phyloP scores from a whole-genome alignment of 768 basidiomycete species.

The Rhizopogon sp. region DNA sequence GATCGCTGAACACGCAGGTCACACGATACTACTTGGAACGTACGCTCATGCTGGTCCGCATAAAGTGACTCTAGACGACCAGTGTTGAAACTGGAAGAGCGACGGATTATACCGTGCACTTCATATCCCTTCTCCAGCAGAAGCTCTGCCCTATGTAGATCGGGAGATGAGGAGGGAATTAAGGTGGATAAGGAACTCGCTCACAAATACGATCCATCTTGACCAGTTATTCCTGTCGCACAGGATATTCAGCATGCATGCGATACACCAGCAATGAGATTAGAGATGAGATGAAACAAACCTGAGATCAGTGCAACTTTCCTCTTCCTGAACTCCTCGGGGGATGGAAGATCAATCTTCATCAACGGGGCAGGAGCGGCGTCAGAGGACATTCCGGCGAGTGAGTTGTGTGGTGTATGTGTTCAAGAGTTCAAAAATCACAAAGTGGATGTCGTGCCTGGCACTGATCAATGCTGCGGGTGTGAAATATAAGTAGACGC shows the following conservation, averaged over 20 bases:
- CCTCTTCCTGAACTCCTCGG: constrained; percentile 80
- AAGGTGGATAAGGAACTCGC: constrained; percentile 16
- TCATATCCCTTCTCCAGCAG: constrained; percentile 85
- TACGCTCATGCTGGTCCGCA: constrained; percentile 88
- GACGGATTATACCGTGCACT: constrained; percentile 93
- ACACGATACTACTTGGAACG: constrained; percentile 23
- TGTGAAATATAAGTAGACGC: no score
- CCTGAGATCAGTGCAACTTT: constrained; percentile 94
- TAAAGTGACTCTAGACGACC: constrained; percentile 92
- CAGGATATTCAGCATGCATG: neutral
- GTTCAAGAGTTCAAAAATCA: no score
- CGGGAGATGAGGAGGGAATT: constrained; percentile 4
- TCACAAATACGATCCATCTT: constrained; percentile 93
- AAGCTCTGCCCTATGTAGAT: constrained; percentile 62
- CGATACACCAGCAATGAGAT: neutral
- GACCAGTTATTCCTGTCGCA: constrained; percentile 82
- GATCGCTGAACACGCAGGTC: neutral
- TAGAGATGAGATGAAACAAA: constrained; percentile 26
- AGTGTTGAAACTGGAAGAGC: constrained; percentile 98
- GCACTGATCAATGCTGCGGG: no score
- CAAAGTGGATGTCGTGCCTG: no score
- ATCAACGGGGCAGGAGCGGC: constrained; percentile 29
- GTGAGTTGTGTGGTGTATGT: neutral
- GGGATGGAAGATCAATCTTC: constrained; percentile 57
- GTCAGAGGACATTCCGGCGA: neutral